Conservation (phyloP, 1,139 yeast species). For the Candida tropicalis region DNA sequence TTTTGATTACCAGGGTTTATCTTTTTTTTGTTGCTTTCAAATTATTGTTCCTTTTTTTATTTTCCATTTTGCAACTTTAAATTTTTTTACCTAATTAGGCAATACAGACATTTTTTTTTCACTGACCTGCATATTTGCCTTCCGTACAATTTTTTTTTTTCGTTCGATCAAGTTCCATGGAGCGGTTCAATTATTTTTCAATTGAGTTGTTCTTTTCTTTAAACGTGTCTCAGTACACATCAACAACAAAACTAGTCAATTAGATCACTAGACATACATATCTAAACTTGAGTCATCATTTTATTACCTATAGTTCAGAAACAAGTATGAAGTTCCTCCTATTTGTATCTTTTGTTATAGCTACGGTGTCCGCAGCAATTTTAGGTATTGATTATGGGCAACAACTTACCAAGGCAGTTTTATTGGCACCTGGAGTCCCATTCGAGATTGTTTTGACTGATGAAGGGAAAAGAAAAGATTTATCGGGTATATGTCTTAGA, state of each 20-base stretch:
- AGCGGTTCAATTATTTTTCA: background rate
- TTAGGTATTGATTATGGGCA: constrained; percentile 91
- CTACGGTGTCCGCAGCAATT: constrained; percentile 54
- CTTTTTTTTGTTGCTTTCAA: background rate
- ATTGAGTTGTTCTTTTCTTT: constrained; percentile 4
- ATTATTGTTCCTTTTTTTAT: background rate
- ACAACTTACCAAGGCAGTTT: constrained; percentile 82
- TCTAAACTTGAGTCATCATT: background rate
- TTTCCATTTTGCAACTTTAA: constrained; percentile 3
- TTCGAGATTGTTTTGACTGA: constrained; percentile 86
- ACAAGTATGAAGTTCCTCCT: constrained; percentile 10
- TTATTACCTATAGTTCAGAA: background rate
- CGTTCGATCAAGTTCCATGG: constrained; percentile 1
- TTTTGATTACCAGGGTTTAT: background rate
- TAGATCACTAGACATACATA: background rate
- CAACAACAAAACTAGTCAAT: background rate
- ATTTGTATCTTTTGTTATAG: constrained; percentile 15
- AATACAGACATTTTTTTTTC: background rate
- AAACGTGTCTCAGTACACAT: background rate
- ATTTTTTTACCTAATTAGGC: constrained; percentile 2
- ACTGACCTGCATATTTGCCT: constrained; percentile 3
- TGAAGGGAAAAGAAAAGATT: constrained; percentile 90
- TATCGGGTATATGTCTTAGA: constrained; percentile 74
- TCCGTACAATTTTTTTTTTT: background rate
- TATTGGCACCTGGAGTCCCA: constrained; percentile 89